A percentile compares a stretch with the other conserved stretches of the same genome.
phyloP scores from a whole-genome alignment of 768 basidiomycete species.

The Termitomyces sp. region DNA sequence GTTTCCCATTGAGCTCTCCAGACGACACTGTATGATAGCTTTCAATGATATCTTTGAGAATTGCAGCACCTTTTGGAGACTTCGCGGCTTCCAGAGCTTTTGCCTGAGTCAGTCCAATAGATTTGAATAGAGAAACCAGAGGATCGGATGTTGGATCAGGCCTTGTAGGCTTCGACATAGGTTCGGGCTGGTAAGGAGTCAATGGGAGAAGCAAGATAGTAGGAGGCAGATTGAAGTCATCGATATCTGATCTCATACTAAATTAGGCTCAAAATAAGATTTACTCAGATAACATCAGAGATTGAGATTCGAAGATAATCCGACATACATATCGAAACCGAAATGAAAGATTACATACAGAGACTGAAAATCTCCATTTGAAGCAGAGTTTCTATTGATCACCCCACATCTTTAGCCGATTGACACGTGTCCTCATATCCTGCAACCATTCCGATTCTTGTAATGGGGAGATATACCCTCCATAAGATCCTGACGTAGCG shows the following conservation, averaged over 20 bases:
- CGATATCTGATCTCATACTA: conserved; percentile 3
- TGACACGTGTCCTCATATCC: conserved; percentile 2
- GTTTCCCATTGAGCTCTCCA: conserved; percentile 70
- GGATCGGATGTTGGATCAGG: conserved; percentile 23
- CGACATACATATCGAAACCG: background rate
- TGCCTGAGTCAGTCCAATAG: conserved; percentile 68
- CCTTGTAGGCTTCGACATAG: conserved; percentile 25
- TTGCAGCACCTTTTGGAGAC: conserved; percentile 67
- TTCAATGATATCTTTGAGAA: conserved; percentile 67
- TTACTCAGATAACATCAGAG: background rate
- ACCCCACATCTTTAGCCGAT: background rate
- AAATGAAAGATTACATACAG: background rate
- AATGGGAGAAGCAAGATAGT: background rate
- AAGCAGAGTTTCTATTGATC: background rate
- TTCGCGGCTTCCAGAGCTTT: conserved; percentile 84
- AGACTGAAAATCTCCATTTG: background rate
- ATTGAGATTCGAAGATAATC: too few relatives aligned
- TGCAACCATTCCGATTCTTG: conserved; percentile 4
- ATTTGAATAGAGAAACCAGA: conserved; percentile 55
- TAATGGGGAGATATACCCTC: background rate
- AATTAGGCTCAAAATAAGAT: conserved; percentile 15
- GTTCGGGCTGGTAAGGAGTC: background rate
- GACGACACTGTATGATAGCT: conserved; percentile 38
- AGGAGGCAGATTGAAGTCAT: background rate
- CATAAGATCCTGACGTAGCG: background rate